Base-by-base conservation (phyloP, 2,329 filamentous ascomycete species). In the Aureobasidium lini region DNA sequence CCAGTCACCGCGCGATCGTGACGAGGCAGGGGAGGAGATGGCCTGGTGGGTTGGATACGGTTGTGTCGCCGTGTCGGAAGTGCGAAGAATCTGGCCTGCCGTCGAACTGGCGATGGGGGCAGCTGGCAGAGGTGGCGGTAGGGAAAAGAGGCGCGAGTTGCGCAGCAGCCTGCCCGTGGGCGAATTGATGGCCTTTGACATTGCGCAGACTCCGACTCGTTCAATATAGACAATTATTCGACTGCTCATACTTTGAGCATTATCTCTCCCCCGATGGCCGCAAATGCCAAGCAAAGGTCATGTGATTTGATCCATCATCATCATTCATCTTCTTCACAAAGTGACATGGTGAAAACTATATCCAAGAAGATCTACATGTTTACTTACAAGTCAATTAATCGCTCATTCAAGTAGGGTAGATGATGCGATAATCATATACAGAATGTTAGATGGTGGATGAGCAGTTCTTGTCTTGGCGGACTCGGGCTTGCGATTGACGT, bases 61-160 rank as follows among this genome's bases (percentile, higher is more conserved):
- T 62, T 83, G 80, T 13, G 93, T 97, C 44, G 88, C 85, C 23
- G 84, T 86, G 57, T 85, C 79, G 15, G 88, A 91, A 62, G 77
- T 73, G 62, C 76, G 78, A 73, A 74, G 66, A 68, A 75, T 46
- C 75, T 77, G 62, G 75, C 78, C 63, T 77, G 78, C 64, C 79
- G 77, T 65, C 71, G 74, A 62, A 15, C 66, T 64, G 61, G 72
- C 69, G 31, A 75, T 65, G 11, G 75, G 72, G 10, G 89, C 84
- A 43, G 80, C 76, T 16, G 87, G 84, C 54, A 96, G 81, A 23
- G 90, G 84, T 61, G 84, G 81, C 13, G 93, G 92, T 59, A 97
- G 80, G 28, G 92, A 88, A 76, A 97, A 97, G 67, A 97, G 82
- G 66, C 93, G 89, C 61, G 93, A 97, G 62, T 86, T 84, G 72